phyloP scores from a whole-genome alignment of 2,329 filamentous ascomycete species.

The Metarhizium guizhouense region DNA sequence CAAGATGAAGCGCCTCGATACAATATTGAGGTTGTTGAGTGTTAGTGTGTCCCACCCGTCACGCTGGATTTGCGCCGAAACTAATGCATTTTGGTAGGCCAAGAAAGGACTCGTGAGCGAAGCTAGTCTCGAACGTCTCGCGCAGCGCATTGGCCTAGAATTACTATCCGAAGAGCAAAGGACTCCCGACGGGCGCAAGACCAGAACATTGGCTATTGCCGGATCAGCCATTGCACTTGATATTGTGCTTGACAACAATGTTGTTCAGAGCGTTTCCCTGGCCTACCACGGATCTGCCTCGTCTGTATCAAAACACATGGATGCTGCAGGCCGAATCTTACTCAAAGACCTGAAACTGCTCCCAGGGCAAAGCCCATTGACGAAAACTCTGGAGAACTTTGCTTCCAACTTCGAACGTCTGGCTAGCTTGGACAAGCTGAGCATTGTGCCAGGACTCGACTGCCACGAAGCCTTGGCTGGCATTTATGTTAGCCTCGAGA shows the following conservation, averaged over 20 bases:
- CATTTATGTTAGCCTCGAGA: constrained; percentile 60
- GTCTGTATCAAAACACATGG: constrained; percentile 50
- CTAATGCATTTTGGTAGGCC: constrained; percentile 17
- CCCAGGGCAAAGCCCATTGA: constrained; percentile 53
- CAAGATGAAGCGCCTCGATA: constrained; percentile 43
- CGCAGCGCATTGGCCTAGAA: constrained; percentile 57
- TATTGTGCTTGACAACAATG: constrained; percentile 51
- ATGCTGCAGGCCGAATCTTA: constrained; percentile 56
- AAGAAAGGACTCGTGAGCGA: constrained; percentile 61
- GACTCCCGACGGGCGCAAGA: constrained; percentile 37
- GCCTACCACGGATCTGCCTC: constrained; percentile 51
- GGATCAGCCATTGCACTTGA: constrained; percentile 53
- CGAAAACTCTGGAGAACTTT: constrained; percentile 62
- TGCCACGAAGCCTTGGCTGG: constrained; percentile 71
- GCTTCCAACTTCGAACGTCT: constrained; percentile 62
- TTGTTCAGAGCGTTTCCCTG: constrained; percentile 54
- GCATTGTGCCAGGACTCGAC: constrained; percentile 57
- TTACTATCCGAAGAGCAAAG: constrained; percentile 48
- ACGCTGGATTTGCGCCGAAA: constrained; percentile 2
- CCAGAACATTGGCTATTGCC: constrained; percentile 50
- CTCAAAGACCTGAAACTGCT: constrained; percentile 53
- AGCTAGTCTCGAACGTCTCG: constrained; percentile 64
- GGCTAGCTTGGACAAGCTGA: constrained; percentile 62
- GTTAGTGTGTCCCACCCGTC: constrained; percentile 23
- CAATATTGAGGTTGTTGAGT: constrained; percentile 39